A percentile compares a stretch with the other conserved stretches of the same genome.
Conservation (phyloP, 2,329 filamentous ascomycete species). For the Exophiala spinifera region DNA sequence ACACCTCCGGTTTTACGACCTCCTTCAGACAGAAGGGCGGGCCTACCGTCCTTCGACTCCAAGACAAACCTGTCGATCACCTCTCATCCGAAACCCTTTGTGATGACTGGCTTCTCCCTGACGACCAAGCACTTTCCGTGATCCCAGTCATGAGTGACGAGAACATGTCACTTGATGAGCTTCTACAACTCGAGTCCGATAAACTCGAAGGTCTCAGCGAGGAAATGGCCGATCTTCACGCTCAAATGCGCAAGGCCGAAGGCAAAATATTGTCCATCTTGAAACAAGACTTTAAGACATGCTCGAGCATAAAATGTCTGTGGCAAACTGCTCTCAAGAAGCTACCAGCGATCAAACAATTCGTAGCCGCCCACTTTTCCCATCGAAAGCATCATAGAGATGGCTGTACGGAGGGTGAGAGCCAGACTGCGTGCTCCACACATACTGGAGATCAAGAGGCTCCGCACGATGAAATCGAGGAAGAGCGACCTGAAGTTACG, state of each 20-base stretch:
- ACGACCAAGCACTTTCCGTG: constrained; percentile 10
- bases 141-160: constrained; percentile 1
- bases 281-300: constrained; percentile 31
- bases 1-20: constrained; percentile 34
- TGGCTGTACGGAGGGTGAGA: constrained; percentile 16
- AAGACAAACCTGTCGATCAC: constrained; percentile 28
- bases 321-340: constrained; percentile 32
- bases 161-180: constrained; percentile 2
- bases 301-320: constrained; percentile 32
- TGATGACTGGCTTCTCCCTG: constrained; percentile 28
- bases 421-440: constrained; percentile 11
- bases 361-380: constrained; percentile 32
- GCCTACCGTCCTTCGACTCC: constrained; percentile 32
- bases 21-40: constrained; percentile 33
- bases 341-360: constrained; percentile 31
- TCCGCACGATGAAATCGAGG: constrained; percentile 2
- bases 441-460: background rate
- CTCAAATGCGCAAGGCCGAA: constrained; percentile 31
- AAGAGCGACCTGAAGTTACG: background rate
- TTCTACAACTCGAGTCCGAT: constrained; percentile 29
- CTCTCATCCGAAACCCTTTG: constrained; percentile 23
- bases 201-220: constrained; percentile 31
- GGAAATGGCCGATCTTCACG: constrained; percentile 29
- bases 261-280: constrained; percentile 32
- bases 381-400: constrained; percentile 15